These are phyloP conservation scores for Hirschfeldia incana DNA, from an alignment of 345 rosid genomes.

Conservation along the genomic window DNA sequence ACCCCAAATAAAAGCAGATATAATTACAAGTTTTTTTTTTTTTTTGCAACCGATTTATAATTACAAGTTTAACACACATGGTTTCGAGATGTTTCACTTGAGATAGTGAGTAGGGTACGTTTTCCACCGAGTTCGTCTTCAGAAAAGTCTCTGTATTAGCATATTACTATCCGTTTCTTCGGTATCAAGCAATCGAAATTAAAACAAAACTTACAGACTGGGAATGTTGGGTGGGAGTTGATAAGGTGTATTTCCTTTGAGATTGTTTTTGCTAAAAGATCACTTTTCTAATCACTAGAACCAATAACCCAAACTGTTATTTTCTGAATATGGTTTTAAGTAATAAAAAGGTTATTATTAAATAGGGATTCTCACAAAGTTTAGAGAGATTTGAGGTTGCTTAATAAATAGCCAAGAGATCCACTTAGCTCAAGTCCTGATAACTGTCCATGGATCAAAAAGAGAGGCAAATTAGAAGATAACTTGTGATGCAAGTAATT, in stretches of 20 bases:
- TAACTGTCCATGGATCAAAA: slow-evolving; percentile 53
- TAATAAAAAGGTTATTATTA: background rate
- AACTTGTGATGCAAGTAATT: slow-evolving; percentile 10
- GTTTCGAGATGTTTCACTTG: slow-evolving; percentile 60
- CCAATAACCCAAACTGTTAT: slow-evolving; percentile 16
- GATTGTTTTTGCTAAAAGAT: slow-evolving; percentile 85
- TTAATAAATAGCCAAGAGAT: slow-evolving; percentile 73
- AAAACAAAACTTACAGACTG: slow-evolving; percentile 51
- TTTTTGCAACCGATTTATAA: too few species aligned
- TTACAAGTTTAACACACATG: slow-evolving; percentile 50
- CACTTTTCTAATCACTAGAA: slow-evolving; percentile 82
- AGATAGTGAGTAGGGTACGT: slow-evolving; percentile 79
- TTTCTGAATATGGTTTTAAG: background rate
- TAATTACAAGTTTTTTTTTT: background rate
- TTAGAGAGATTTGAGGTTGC: slow-evolving; percentile 79
- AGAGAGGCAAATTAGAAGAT: background rate
- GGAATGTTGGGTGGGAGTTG: slow-evolving; percentile 84
- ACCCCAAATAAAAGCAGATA: background rate
- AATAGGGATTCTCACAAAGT: slow-evolving; percentile 58
- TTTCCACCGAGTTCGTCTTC: slow-evolving; percentile 65
- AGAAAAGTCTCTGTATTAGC: slow-evolving; percentile 74
- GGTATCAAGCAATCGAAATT: background rate
- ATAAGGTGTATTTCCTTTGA: slow-evolving; percentile 73
- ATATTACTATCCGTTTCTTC: slow-evolving; percentile 13
- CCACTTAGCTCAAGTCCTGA: slow-evolving; percentile 75